These are phyloP conservation scores for Sphagnum contortum DNA, from an alignment of 225 moss, liverwort and hornwort genomes.

Conservation along the genomic window DNA sequence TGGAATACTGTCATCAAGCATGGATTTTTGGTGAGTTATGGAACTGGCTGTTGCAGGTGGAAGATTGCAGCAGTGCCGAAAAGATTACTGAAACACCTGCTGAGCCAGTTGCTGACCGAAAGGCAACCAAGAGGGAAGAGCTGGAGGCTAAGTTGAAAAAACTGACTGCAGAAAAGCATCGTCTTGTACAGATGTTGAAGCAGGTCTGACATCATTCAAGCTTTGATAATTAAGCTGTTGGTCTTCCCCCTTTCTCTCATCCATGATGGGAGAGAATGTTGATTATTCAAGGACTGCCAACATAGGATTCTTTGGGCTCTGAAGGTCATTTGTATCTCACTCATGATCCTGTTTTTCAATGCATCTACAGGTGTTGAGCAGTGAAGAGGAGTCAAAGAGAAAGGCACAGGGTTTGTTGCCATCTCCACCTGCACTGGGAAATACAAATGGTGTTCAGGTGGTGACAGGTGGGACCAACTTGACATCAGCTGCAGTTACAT, in stretches of 20 bases:
- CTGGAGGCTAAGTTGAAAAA: conserved; percentile 77
- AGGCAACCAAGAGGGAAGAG: conserved; percentile 32
- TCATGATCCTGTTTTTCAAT: too few relatives aligned
- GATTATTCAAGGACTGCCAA: too few relatives aligned
- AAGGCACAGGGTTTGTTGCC: conserved; percentile 36
- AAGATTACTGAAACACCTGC: conserved; percentile 18
- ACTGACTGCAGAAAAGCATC: conserved; percentile 85
- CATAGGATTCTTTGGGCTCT: too few relatives aligned
- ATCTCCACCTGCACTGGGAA: conserved; percentile 35
- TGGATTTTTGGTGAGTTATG: neutral
- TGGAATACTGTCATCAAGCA: too few relatives aligned
- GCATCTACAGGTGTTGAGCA: conserved; percentile 60
- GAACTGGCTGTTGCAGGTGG: conserved; percentile 25
- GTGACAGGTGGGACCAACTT: conserved; percentile 21
- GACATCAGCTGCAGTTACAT: conserved; percentile 24
- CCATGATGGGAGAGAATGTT: too few relatives aligned
- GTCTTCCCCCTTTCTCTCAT: too few relatives aligned
- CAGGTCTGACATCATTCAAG: conserved; percentile 29
- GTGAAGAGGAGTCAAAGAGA: conserved; percentile 79
- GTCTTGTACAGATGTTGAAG: conserved; percentile 83
- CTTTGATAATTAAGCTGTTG: too few relatives aligned
- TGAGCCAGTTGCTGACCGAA: conserved; percentile 25
- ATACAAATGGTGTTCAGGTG: conserved; percentile 21
- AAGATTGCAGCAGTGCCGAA: conserved; percentile 20
- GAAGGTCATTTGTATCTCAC: too few relatives aligned